Evolutionary conservation across 2,329 filamentous ascomycete species (phyloP).

Genomic region (Epichloe gansuensis): DNA sequence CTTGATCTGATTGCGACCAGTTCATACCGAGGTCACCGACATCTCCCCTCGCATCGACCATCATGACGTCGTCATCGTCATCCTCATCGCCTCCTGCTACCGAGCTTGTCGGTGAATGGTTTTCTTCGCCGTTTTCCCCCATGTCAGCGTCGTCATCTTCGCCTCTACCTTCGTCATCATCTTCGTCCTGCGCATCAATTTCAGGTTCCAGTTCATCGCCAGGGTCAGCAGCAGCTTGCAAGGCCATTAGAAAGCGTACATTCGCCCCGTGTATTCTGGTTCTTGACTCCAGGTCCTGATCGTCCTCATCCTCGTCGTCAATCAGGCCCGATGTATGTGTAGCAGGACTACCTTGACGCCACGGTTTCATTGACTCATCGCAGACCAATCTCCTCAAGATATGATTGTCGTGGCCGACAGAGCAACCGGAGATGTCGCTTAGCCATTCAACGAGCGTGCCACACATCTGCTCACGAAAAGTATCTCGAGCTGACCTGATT

Average conservation of each 20-base stretch:
- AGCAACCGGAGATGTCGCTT: constrained; percentile 80
- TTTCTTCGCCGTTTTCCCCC: constrained; percentile 26
- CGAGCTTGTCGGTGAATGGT: constrained; percentile 21
- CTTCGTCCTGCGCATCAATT: constrained; percentile 19
- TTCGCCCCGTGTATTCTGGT: constrained; percentile 20
- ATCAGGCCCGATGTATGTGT: constrained; percentile 47
- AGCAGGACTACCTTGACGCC: constrained; percentile 75
- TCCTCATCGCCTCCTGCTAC: constrained; percentile 29
- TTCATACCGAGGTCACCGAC: constrained; percentile 34
- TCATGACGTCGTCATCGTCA: constrained; percentile 45
- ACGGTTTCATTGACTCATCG: constrained; percentile 79
- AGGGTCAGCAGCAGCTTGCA: constrained; percentile 21
- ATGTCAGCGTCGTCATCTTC: constrained; percentile 43
- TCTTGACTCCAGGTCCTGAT: constrained; percentile 30
- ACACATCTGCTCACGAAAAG: constrained; percentile 96
- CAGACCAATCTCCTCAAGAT: constrained; percentile 74
- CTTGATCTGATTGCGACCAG: constrained; percentile 46
- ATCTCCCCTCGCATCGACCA: constrained; percentile 38
- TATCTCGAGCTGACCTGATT: constrained; percentile 84
- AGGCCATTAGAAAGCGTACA: constrained; percentile 23
- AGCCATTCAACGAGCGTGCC: constrained; percentile 97
- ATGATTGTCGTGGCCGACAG: constrained; percentile 64
- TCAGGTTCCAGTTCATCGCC: constrained; percentile 17
- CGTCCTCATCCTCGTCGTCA: constrained; percentile 33
- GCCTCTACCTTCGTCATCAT: constrained; percentile 44